Percentiles rank a stretch among this genome's conserved stretches.
Conservation (phyloP, 1,139 yeast species). For the Wickerhamiella infanticola region DNA sequence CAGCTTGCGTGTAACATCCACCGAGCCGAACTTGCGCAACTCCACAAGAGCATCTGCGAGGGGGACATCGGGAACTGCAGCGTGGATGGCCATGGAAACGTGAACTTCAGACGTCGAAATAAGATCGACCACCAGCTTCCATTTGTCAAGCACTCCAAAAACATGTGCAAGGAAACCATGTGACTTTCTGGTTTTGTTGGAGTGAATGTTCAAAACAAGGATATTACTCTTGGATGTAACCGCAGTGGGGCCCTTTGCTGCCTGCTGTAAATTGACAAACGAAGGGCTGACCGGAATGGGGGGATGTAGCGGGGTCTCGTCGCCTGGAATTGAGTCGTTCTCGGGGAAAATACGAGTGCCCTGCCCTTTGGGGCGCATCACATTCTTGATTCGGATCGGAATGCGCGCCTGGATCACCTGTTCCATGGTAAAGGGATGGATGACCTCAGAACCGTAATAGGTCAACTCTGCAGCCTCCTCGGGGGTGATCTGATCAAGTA, state of each 20-base stretch:
- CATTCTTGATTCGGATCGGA: slow-evolving; percentile 92
- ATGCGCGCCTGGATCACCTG: slow-evolving; percentile 92
- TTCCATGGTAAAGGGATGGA: slow-evolving; percentile 98
- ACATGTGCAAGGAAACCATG: slow-evolving; percentile 92
- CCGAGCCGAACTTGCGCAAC: slow-evolving; percentile 65
- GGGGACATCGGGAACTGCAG: slow-evolving; percentile 46
- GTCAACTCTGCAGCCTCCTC: slow-evolving; percentile 98
- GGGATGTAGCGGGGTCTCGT: slow-evolving; percentile 86
- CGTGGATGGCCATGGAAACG: slow-evolving; percentile 91
- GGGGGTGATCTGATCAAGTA: slow-evolving; percentile 80
- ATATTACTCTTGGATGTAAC: slow-evolving; percentile 90
- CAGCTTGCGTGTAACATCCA: slow-evolving; percentile 75
- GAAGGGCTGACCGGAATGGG: slow-evolving; percentile 45
- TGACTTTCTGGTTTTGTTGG: slow-evolving; percentile 80
- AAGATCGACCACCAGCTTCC: slow-evolving; percentile 79
- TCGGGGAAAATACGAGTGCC: slow-evolving; percentile 94
- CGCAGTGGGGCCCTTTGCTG: slow-evolving; percentile 73
- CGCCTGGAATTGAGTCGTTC: slow-evolving; percentile 69
- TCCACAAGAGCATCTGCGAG: slow-evolving; percentile 54
- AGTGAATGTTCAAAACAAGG: slow-evolving; percentile 81
- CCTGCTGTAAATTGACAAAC: slow-evolving; percentile 20
- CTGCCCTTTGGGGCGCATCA: slow-evolving; percentile 73
- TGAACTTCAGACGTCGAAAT: slow-evolving; percentile 96
- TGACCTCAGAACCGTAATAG: slow-evolving; percentile 93
- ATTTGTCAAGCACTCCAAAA: slow-evolving; percentile 71